phyloP scores from a whole-genome alignment of 306 rosid species.

The Begonia masoniana region DNA sequence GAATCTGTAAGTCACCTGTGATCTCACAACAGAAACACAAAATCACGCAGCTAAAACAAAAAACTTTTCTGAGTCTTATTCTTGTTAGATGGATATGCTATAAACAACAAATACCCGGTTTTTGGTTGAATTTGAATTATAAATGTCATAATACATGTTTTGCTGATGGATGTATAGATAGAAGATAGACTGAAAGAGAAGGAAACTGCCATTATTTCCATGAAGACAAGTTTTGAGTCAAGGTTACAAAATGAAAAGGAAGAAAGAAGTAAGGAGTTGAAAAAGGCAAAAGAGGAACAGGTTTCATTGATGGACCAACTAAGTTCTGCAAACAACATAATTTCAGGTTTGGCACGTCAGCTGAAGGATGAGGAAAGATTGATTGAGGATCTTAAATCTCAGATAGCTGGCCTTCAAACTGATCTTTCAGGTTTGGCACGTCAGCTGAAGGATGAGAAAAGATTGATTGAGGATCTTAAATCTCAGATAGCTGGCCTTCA shows the following conservation, averaged over 20 bases:
- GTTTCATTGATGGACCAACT: conserved; percentile 36
- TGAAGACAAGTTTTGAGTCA: conserved; percentile 47
- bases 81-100: too few relatives aligned
- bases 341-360: conserved; percentile 43
- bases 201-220: conserved; percentile 44
- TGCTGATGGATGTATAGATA: conserved; percentile 34
- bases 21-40: not conserved
- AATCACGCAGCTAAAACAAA: too few relatives aligned
- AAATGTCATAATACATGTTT: too few relatives aligned
- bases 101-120: too few relatives aligned
- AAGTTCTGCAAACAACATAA: conserved; percentile 34
- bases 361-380: conserved; percentile 41
- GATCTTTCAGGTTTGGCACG: conserved; percentile 36
- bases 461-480: conserved; percentile 38
- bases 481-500: conserved; percentile 34
- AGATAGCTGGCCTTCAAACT: conserved; percentile 32
- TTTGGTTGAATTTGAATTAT: too few relatives aligned
- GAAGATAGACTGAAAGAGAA: conserved; percentile 51
- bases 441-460: conserved; percentile 54
- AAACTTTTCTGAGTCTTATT: too few relatives aligned
- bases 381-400: conserved; percentile 44
- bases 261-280: conserved; percentile 45
- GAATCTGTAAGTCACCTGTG: conserved; percentile 54
- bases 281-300: conserved; percentile 56
- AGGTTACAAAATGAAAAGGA: conserved; percentile 52